These are phyloP conservation scores for Coemansia sp. DNA, from an alignment of 192 early-diverging fungal species.

Conservation along the genomic window DNA sequence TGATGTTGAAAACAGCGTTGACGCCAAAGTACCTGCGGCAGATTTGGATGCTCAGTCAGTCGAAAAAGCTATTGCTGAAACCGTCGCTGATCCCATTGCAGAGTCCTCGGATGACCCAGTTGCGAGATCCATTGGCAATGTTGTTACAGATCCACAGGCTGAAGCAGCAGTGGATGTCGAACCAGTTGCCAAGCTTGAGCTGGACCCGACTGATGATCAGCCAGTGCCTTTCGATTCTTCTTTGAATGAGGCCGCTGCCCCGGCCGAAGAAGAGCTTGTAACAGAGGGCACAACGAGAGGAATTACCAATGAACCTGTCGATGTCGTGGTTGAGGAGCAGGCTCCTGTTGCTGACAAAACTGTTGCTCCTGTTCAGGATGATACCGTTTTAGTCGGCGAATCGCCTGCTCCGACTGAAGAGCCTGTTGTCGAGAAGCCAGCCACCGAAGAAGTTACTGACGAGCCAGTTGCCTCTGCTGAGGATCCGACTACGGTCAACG, in stretches of 20 bases:
- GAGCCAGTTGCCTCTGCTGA: not conserved
- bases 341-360: not conserved
- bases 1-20: not conserved
- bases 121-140: not conserved
- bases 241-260: not conserved
- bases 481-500: not conserved
- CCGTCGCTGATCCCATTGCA: slow-evolving; percentile 2
- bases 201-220: not conserved
- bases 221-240: not conserved
- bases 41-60: slow-evolving; percentile 3
- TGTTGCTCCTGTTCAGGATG: not conserved
- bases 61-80: slow-evolving; percentile 11
- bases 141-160: not conserved
- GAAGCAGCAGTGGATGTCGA: not conserved
- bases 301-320: not conserved
- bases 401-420: not conserved
- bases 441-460: not conserved
- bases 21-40: not conserved
- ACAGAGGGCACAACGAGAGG: not conserved
- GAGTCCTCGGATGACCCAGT: not conserved
- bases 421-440: not conserved
- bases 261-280: not conserved
- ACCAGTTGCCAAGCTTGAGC: not conserved
- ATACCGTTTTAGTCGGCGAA: not conserved
- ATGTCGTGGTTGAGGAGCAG: not conserved